These are phyloP conservation scores for Lumnitzera littorea DNA, from an alignment of 345 rosid genomes.

Conservation along the genomic window DNA sequence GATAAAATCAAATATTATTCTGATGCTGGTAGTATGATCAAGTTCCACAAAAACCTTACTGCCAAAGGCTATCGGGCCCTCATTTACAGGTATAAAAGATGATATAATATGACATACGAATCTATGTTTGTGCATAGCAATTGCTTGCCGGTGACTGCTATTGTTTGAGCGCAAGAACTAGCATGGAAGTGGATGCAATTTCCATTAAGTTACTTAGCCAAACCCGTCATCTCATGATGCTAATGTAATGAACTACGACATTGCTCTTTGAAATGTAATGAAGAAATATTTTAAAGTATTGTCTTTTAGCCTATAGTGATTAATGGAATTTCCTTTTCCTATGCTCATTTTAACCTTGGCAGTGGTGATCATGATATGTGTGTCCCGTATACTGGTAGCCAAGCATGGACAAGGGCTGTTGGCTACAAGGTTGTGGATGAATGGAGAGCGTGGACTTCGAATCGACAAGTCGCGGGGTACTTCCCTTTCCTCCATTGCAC, in stretches of 20 bases:
- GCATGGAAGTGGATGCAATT: not conserved
- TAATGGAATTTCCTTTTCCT: not conserved
- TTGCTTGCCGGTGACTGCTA: not conserved
- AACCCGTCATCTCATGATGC: not conserved
- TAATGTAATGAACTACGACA: too few relatives aligned
- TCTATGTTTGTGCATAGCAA: not conserved
- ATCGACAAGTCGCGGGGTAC: slow-evolving; percentile 74
- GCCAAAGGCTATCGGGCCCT: slow-evolving; percentile 64
- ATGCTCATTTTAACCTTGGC: slow-evolving; percentile 6
- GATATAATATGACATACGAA: not conserved
- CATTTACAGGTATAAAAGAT: slow-evolving; percentile 51
- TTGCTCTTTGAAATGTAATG: not conserved
- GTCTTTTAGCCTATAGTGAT: not conserved
- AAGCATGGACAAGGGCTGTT: slow-evolving; percentile 86
- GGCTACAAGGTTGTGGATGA: slow-evolving; percentile 65
- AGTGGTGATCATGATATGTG: slow-evolving; percentile 98
- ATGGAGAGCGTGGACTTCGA: slow-evolving; percentile 82
- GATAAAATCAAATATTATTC: slow-evolving; percentile 24
- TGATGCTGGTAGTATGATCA: slow-evolving; percentile 80
- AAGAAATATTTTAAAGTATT: not conserved
- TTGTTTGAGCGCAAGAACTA: not conserved
- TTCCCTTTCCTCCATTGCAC: not conserved
- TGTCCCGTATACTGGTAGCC: slow-evolving; percentile 80
- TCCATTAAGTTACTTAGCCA: not conserved
- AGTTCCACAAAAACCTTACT: slow-evolving; percentile 75